These are phyloP conservation scores for Saccharomycopsis malanga DNA, from an alignment of 805 yeast species.

Conservation along the genomic window DNA sequence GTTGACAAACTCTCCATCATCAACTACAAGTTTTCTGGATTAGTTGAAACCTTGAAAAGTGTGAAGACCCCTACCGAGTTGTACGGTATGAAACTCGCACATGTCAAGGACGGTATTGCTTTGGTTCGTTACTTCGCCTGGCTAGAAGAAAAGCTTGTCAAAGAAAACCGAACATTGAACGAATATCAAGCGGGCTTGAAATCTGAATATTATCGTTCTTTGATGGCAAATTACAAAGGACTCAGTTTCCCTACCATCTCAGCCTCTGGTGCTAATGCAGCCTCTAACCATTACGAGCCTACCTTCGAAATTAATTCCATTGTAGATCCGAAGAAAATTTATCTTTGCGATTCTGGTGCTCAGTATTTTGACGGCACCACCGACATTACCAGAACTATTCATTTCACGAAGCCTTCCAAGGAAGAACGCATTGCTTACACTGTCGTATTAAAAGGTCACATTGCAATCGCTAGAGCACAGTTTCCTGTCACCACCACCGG, in stretches of 20 bases:
- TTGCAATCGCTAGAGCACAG: constrained; percentile 40
- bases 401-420: constrained; percentile 40
- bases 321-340: constrained; percentile 47
- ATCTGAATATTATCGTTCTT: constrained; percentile 35
- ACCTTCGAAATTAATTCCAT: constrained; percentile 30
- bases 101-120: constrained; percentile 54
- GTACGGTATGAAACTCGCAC: constrained; percentile 44
- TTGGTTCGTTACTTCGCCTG: constrained; percentile 47
- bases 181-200: constrained; percentile 50
- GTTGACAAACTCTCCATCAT: constrained; percentile 32
- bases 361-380: constrained; percentile 61
- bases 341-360: constrained; percentile 53
- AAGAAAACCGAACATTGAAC: constrained; percentile 34
- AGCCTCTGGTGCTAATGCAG: constrained; percentile 70
- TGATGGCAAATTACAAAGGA: constrained; percentile 47
- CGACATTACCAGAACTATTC: constrained; percentile 56
- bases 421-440: constrained; percentile 47
- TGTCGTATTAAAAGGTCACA: constrained; percentile 50
- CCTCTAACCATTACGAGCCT: constrained; percentile 72
- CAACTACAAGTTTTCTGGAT: constrained; percentile 14
- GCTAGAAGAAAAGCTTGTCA: constrained; percentile 44
- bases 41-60: constrained; percentile 43
- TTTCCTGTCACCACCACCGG: constrained; percentile 55
- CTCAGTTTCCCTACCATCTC: constrained; percentile 69
- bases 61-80: constrained; percentile 45